These are phyloP conservation scores for Teratosphaeria viscida DNA, from an alignment of 2,329 filamentous ascomycete species.

Conservation along the genomic window DNA sequence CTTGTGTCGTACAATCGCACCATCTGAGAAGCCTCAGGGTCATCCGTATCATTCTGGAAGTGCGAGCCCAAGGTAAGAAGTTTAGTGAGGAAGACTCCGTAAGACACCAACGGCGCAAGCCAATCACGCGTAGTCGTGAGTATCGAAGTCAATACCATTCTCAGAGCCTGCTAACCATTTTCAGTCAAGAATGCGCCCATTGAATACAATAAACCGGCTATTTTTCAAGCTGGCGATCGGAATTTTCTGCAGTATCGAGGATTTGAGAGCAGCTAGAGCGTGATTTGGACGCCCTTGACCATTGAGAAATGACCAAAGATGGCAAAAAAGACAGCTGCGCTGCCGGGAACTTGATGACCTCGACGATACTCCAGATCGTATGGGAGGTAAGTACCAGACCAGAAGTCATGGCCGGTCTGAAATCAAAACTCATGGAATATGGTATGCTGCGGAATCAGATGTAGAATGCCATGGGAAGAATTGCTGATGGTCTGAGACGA, in stretches of 20 bases:
- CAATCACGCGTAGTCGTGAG: background rate
- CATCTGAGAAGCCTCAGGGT: background rate
- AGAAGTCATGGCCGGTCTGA: slow-evolving; percentile 13
- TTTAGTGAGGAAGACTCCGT: background rate
- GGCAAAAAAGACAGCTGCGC: slow-evolving; percentile 2
- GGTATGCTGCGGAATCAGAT: slow-evolving; percentile 6
- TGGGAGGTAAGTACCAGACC: slow-evolving; percentile 6
- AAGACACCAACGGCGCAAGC: background rate
- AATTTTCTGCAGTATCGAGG: slow-evolving; percentile 32
- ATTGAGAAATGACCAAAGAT: slow-evolving; percentile 8
- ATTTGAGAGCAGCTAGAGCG: slow-evolving; percentile 27
- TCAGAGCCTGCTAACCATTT: slow-evolving; percentile 24
- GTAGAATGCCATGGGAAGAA: background rate
- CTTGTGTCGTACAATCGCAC: background rate
- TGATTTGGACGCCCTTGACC: slow-evolving; percentile 25
- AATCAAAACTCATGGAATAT: slow-evolving; percentile 13
- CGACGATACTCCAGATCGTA: slow-evolving; percentile 6
- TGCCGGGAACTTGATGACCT: slow-evolving; percentile 5
- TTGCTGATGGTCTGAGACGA: slow-evolving; percentile 18
- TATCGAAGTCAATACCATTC: too few species aligned
- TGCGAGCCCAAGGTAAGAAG: background rate
- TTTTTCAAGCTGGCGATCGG: slow-evolving; percentile 30
- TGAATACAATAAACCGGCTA: slow-evolving; percentile 29
- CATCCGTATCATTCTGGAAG: background rate
- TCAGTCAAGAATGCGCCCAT: slow-evolving; percentile 28